phyloP scores from a whole-genome alignment of 2,329 filamentous ascomycete genomes.

The Tricladium varicosporioides region DNA sequence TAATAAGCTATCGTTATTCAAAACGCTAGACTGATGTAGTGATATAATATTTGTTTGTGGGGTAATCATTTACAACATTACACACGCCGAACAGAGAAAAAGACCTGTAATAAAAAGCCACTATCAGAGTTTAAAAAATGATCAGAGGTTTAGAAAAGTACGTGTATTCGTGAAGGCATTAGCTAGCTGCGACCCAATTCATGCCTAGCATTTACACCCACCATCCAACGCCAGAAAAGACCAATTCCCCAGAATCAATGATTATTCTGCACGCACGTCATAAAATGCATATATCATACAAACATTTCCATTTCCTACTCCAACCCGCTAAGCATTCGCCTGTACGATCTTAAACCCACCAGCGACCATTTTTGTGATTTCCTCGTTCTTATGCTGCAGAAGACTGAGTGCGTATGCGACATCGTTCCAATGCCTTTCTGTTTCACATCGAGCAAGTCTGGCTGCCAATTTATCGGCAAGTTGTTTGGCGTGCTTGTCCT shows the following conservation, averaged over 20 bases:
- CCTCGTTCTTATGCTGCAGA: conserved; percentile 89
- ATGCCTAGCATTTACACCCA: too few species aligned
- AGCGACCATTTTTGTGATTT: conserved; percentile 72
- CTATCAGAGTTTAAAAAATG: too few species aligned
- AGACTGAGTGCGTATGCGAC: conserved; percentile 89
- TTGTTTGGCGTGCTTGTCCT: conserved; percentile 98
- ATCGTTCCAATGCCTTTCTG: conserved; percentile 95
- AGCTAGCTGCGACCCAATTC: neutral
- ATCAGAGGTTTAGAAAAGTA: too few species aligned
- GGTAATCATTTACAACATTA: neutral
- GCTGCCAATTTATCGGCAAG: conserved; percentile 90
- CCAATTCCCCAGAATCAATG: neutral
- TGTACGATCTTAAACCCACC: conserved; percentile 76
- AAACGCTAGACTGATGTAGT: neutral
- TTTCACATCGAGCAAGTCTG: conserved; percentile 80
- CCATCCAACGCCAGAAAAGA: neutral
- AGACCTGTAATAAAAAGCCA: too few species aligned
- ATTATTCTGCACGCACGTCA: neutral
- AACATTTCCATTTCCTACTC: neutral
- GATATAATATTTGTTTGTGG: neutral
- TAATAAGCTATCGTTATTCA: neutral
- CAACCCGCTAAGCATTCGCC: conserved; percentile 47
- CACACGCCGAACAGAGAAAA: too few species aligned
- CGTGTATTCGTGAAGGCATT: neutral
- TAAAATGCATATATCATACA: conserved; percentile 1